Base-by-base conservation (phyloP, 148 eudicot genomes). In the Chenopodium formosanum region DNA sequence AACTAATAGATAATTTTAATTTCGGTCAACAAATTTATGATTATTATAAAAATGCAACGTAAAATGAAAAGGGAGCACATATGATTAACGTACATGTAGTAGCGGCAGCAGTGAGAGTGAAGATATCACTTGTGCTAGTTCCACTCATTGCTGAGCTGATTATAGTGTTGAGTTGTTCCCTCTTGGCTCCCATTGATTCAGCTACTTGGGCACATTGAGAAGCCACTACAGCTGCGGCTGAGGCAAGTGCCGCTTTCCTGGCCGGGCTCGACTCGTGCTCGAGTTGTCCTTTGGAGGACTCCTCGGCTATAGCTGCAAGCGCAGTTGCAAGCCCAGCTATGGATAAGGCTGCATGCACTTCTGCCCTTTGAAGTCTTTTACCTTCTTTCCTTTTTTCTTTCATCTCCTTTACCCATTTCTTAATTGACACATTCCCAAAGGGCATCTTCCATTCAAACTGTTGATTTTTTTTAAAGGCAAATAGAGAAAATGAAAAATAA, bases 321-420 rank as follows among this genome's bases (percentile, higher is more conserved):
- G 98, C 99, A 19, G 99, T 93, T 22, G 99, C 99, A 32, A 96
- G 90, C 32, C 99, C 97, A 10, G 99, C 98, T 63, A 96, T 92
- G 2, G 99, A 96, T 34, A 94, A 80, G 17, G 99, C 99, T 78
- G 99, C 99, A 72, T 96, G 99, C 16, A 94, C 94, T 80, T 96
- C 95, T n/a, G 99, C 99, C 76, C 84, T 89, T 75, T 94, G 95
- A 69, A 96, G 84, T 69, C 99, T 94, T 78, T 94, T 86, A 7
- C 84, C 91, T 65, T 96, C 99, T 78, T 96, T 96, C 65, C 92
- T 87, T 88, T 91, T 94, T 75, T 91, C 92, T 75, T 91, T 92
- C 0, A 92, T 85, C 70, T 96, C 99, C 60, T 90, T 94, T 52
- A 91, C 37, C 99, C 99, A 96, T 86, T 96, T 94, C 85, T 87